These are phyloP conservation scores for Myrica gale DNA, from an alignment of 306 rosid species.

Conservation along the genomic window DNA sequence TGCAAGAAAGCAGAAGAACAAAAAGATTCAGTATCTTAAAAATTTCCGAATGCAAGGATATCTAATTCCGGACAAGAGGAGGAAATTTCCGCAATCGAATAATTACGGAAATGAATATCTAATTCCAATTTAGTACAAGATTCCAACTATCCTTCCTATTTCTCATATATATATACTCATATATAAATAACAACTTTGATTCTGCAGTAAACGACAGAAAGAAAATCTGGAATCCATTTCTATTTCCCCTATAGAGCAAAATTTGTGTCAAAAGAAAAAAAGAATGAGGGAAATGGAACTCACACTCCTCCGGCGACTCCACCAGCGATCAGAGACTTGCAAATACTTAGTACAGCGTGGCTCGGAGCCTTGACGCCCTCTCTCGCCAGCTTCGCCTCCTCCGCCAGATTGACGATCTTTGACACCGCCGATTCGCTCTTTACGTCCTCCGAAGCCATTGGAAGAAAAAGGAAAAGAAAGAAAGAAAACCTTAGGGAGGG, in stretches of 20 bases:
- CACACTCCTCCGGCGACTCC: constrained; percentile 99
- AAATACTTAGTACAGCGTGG: constrained; percentile 59
- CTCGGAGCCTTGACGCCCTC: constrained; percentile 81
- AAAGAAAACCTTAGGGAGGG: constrained; percentile 1
- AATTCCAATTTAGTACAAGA: neutral
- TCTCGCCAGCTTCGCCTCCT: constrained; percentile 88
- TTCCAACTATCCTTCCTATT: neutral
- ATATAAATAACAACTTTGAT: neutral
- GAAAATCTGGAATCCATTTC: neutral
- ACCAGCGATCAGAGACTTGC: constrained; percentile 93
- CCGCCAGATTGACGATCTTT: constrained; percentile 81
- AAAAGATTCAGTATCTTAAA: neutral
- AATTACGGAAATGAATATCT: neutral
- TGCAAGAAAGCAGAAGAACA: neutral
- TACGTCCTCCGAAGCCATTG: constrained; percentile 95
- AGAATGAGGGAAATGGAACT: constrained; percentile 45
- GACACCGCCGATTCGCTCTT: constrained; percentile 81
- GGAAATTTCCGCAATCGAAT: neutral
- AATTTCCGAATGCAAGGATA: neutral
- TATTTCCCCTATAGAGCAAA: neutral
- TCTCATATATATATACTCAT: no score
- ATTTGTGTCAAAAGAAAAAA: neutral
- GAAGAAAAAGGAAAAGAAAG: neutral
- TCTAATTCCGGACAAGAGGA: neutral
- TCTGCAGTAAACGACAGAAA: neutral